Base-by-base conservation (phyloP, 768 basidiomycete genomes). In the Hericium coralloides region DNA sequence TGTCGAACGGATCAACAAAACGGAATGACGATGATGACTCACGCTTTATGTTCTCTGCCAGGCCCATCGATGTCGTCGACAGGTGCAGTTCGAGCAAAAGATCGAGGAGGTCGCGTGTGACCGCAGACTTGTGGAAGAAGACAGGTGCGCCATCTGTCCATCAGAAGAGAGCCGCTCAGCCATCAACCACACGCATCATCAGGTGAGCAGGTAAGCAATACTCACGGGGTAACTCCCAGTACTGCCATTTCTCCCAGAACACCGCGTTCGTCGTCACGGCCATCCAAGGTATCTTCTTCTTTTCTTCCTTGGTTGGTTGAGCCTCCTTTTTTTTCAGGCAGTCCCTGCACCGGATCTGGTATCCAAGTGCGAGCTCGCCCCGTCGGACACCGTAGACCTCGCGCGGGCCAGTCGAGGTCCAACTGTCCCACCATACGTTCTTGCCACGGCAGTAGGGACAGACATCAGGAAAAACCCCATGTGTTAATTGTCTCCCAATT, bases 71-170 rank as follows among this genome's bases (percentile, higher is more conserved):
- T 5, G 64, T 66, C 18, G 52, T 55, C 2, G 61, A 59, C 1
- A 49, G 63, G 0, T 60, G 53, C 14, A 69, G 12, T 57, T 67
- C 65, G 31, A 64, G 47, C 17, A 69, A 59, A 1, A 66, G 14
- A 47, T 66, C 56, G 47, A 59, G 66, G 3, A 69, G 59, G 4
- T 67, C 62, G 5, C 59, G 55, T 1, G 64, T 65, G 1, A 65
- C 47, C 2, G 57, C 63, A 25, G 60, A 65, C 12, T 56, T 56
- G 47, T 64, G 53, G 26, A 39, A 58, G 55, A 55, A 66, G 65
- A 38, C 55, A 38, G 18, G 65, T 62, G 15, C 63, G 43, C 14
- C 55, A 59, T 6, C 22, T 64, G 65, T 31, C 5, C 14, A 8
- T 41, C 15, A 14, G 12, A 18, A 5, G 5, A 12, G 5, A 1